These are phyloP conservation scores for Arabis alpina DNA, from an alignment of 345 rosid genomes.

Conservation along the genomic window DNA sequence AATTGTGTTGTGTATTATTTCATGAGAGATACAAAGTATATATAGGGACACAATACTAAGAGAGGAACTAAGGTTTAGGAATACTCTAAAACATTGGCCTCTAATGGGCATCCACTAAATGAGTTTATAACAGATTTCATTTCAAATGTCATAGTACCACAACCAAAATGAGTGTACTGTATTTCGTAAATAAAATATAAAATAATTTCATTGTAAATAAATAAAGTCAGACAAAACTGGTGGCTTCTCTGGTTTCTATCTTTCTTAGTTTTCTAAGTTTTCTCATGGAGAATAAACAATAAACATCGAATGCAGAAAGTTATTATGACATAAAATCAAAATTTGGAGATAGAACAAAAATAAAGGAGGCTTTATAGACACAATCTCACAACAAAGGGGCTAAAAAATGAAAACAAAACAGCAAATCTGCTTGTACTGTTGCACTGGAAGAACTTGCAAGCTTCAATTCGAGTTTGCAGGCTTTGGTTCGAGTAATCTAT, in stretches of 20 bases:
- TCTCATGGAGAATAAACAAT: constrained; percentile 9
- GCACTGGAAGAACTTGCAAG: constrained; percentile 29
- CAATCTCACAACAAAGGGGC: constrained; percentile 19
- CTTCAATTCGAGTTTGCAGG: background rate
- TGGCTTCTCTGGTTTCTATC: background rate
- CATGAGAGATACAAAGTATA: no score
- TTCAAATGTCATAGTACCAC: no score
- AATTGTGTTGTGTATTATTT: no score
- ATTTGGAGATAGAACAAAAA: constrained; percentile 21
- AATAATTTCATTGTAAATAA: no score
- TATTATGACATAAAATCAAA: constrained; percentile 21
- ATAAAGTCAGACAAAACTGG: constrained; percentile 13
- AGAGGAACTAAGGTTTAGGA: no score
- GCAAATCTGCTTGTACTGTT: constrained; percentile 19
- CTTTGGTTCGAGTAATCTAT: constrained; percentile 5
- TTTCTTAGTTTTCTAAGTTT: background rate
- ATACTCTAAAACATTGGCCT: no score
- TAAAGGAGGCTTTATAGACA: constrained; percentile 24
- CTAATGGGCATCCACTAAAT: no score
- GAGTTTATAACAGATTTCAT: no score
- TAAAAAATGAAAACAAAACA: background rate
- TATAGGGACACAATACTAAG: no score
- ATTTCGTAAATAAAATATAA: no score
- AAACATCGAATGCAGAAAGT: background rate
- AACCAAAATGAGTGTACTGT: no score